phyloP scores from a whole-genome alignment of 1,284 basidiomycete species.

The Microbotryum intermedium region DNA sequence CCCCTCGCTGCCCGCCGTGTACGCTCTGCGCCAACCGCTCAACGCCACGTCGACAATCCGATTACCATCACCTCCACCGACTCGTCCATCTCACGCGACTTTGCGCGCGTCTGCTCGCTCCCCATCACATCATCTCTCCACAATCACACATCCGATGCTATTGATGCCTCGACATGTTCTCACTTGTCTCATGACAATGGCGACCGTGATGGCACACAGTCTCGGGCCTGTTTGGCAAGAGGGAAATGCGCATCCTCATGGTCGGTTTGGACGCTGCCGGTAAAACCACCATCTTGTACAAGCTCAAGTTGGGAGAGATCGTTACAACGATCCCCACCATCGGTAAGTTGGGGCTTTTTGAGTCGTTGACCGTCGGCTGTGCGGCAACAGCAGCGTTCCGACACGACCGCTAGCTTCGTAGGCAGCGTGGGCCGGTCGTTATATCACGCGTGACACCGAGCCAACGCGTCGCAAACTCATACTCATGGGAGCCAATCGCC shows the following conservation, averaged over 20 bases:
- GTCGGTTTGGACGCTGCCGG: slow-evolving; percentile 73
- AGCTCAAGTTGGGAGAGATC: slow-evolving; percentile 98
- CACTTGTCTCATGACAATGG: too few relatives aligned
- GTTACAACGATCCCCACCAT: slow-evolving; percentile 99
- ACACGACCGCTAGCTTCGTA: not conserved
- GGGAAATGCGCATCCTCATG: slow-evolving; percentile 89
- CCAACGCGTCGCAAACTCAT: too few relatives aligned
- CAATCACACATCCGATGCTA: not conserved
- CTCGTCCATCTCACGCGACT: not conserved
- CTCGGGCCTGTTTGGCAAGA: slow-evolving; percentile 77
- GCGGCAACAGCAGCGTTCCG: not conserved
- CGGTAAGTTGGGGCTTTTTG: slow-evolving; percentile 49
- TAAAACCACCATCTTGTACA: slow-evolving; percentile 81
- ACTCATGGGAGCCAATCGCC: too few relatives aligned
- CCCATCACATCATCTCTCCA: not conserved
- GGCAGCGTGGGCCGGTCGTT: not conserved
- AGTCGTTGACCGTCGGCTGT: too few relatives aligned
- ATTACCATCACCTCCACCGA: slow-evolving; percentile 1
- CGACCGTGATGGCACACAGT: slow-evolving; percentile 14
- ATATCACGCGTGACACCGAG: too few relatives aligned
- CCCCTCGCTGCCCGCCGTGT: too few relatives aligned
- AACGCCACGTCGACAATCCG: not conserved
- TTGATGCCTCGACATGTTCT: not conserved
- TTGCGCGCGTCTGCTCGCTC: not conserved
- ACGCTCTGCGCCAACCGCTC: too few relatives aligned